These are phyloP conservation scores for Areca catechu DNA, from an alignment of 176 grass and related monocot genomes.

Conservation along the genomic window DNA sequence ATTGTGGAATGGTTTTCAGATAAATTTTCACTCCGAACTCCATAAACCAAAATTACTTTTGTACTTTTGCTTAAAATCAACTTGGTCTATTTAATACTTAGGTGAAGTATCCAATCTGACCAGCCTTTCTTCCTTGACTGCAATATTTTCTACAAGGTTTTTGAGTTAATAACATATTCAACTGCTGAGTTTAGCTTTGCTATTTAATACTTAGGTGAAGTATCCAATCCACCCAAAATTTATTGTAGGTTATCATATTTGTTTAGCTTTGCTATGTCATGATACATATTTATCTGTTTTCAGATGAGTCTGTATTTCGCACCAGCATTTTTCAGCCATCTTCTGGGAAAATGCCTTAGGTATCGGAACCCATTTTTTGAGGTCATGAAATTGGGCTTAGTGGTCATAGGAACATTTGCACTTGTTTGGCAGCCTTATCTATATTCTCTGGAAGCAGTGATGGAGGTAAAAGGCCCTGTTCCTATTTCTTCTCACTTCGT, in stretches of 20 bases:
- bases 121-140: no score
- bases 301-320: conserved; percentile 17
- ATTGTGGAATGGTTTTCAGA: no score
- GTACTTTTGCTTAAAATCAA: no score
- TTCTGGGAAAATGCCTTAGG: conserved; percentile 76
- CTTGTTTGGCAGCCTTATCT: conserved; percentile 93
- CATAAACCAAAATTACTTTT: no score
- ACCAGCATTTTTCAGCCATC: conserved; percentile 84
- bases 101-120: no score
- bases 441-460: conserved; percentile 51
- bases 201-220: no score
- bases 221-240: not conserved
- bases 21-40: no score
- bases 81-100: no score
- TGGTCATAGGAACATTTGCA: conserved; percentile 74
- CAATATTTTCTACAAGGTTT: no score
- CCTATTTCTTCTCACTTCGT: not conserved
- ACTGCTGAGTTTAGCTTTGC: no score
- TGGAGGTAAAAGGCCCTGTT: conserved; percentile 37
- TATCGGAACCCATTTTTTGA: conserved; percentile 50
- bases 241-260: not conserved
- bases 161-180: no score
- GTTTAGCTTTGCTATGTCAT: not conserved
- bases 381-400: conserved; percentile 55
- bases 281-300: conserved; percentile 3